Evolutionary conservation across 176 grass and related monocot species (phyloP).

Genomic region (Cenchrus americanus): DNA sequence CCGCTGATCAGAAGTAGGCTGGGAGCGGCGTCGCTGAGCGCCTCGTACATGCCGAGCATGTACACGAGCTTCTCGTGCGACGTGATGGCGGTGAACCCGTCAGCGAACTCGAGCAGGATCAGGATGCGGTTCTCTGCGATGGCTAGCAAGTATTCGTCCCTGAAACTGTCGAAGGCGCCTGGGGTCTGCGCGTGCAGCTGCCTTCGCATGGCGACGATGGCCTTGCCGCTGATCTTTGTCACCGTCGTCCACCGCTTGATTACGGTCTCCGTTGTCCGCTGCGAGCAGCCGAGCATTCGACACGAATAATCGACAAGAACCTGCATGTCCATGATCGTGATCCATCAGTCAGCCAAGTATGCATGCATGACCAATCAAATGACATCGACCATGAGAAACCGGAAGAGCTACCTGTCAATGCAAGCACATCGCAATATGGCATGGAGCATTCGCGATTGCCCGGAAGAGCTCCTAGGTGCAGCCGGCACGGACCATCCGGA

Average conservation of each 20-base stretch:
- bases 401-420: conserved; percentile 26
- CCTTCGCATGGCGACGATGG: conserved; percentile 11
- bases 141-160: conserved; percentile 15
- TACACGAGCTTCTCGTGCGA: conserved; percentile 45
- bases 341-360: background rate
- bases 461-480: background rate
- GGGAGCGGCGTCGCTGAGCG: conserved; percentile 3
- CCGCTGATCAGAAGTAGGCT: conserved; percentile 29
- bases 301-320: conserved; percentile 33
- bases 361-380: background rate
- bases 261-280: conserved; percentile 22
- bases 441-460: conserved; percentile 20
- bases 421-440: conserved; percentile 15
- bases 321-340: background rate
- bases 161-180: conserved; percentile 36
- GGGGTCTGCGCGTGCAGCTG: conserved; percentile 36
- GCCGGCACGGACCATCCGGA: conserved; percentile 14
- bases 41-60: conserved; percentile 42
- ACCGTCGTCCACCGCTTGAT: conserved; percentile 40
- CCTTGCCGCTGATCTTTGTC: conserved; percentile 25
- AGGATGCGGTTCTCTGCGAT: conserved; percentile 31
- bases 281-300: conserved; percentile 1
- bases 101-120: conserved; percentile 36
- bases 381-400: background rate
- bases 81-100: conserved; percentile 26